phyloP scores from a whole-genome alignment of 2,329 filamentous ascomycete species.

The Sphaerulina populicola region DNA sequence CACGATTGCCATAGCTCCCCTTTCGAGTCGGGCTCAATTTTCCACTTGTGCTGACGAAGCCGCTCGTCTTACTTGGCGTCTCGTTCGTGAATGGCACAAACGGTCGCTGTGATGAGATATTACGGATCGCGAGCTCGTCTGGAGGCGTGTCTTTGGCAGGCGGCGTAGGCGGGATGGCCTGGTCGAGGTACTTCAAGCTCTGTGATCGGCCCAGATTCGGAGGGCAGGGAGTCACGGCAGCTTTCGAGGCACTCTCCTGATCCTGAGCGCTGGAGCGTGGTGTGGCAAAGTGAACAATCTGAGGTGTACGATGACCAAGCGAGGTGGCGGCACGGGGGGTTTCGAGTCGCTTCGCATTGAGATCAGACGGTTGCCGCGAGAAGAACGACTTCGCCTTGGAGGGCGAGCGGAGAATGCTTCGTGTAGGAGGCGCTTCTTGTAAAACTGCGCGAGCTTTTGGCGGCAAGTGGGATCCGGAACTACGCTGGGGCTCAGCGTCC shows the following conservation, averaged over 20 bases:
- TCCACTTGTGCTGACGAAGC: slow-evolving; percentile 17
- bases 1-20: slow-evolving; percentile 23
- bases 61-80: slow-evolving; percentile 12
- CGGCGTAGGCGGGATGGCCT: slow-evolving; percentile 35
- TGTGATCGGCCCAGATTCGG: slow-evolving; percentile 21
- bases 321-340: slow-evolving; percentile 13
- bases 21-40: slow-evolving; percentile 22
- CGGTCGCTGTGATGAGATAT: slow-evolving; percentile 6
- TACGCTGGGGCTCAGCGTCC: slow-evolving; percentile 2
- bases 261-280: slow-evolving; percentile 13
- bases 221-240: slow-evolving; percentile 1
- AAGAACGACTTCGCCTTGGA: slow-evolving; percentile 27
- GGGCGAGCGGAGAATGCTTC: slow-evolving; percentile 21
- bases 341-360: slow-evolving; percentile 6
- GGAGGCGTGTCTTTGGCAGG: slow-evolving; percentile 41
- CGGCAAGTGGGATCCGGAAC: slow-evolving; percentile 14
- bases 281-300: slow-evolving; percentile 14
- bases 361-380: slow-evolving; percentile 13
- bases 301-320: slow-evolving; percentile 10
- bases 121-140: slow-evolving; percentile 16
- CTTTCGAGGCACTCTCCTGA: slow-evolving; percentile 6
- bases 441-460: slow-evolving; percentile 35
- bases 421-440: slow-evolving; percentile 24
- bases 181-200: slow-evolving; percentile 28
- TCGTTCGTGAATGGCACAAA: slow-evolving; percentile 6